phyloP scores from a whole-genome alignment of 129 eudicot species.

The Flaveria bidentis region DNA sequence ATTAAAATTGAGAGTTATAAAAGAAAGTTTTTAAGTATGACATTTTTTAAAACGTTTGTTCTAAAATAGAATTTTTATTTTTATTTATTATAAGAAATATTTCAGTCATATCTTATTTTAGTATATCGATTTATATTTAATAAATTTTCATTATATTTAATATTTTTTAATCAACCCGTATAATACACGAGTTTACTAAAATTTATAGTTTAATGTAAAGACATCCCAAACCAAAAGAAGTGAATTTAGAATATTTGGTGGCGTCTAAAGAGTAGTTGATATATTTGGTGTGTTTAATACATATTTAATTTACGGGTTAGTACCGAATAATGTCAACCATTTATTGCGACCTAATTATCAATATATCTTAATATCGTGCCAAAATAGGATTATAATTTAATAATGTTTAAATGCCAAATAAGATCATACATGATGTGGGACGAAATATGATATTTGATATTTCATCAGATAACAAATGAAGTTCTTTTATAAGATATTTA shows the following conservation, averaged over 20 bases:
- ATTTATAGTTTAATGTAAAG: background rate
- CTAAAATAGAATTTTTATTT: too few relatives aligned
- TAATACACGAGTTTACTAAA: too few relatives aligned
- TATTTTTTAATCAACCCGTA: too few relatives aligned
- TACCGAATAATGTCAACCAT: constrained; percentile 7
- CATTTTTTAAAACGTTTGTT: too few relatives aligned
- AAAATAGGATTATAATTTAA: background rate
- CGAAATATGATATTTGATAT: background rate
- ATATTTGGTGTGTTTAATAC: background rate
- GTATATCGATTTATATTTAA: too few relatives aligned
- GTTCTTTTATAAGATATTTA: too few relatives aligned
- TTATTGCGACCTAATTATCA: background rate
- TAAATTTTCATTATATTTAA: too few relatives aligned
- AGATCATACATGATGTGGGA: background rate
- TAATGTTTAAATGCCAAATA: background rate
- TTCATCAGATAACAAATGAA: background rate
- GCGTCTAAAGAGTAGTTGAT: constrained; percentile 10
- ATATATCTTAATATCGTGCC: background rate
- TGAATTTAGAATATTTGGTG: constrained; percentile 23
- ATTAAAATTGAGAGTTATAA: too few relatives aligned
- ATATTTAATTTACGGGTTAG: background rate
- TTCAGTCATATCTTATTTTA: too few relatives aligned
- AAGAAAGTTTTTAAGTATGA: too few relatives aligned
- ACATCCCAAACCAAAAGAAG: background rate
- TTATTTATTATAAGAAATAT: too few relatives aligned